These are phyloP conservation scores for Ilyonectria mors-panacis DNA, from an alignment of 2,329 filamentous ascomycete genomes.

Conservation along the genomic window DNA sequence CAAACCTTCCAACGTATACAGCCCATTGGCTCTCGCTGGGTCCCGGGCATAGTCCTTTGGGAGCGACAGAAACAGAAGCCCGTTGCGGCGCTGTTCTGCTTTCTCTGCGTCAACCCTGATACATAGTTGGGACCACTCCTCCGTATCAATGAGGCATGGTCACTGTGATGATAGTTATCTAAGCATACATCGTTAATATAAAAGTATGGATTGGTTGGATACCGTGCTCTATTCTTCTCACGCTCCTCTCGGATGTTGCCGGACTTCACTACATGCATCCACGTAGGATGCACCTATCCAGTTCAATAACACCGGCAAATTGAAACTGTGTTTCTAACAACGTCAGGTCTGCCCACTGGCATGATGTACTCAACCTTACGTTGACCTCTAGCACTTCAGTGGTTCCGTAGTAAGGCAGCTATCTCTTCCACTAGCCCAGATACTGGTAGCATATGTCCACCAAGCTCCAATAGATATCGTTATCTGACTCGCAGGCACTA, in stretches of 20 bases:
- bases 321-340: slow-evolving; percentile 4
- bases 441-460: slow-evolving; percentile 6
- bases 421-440: slow-evolving; percentile 8
- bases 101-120: slow-evolving; percentile 6
- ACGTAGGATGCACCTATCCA: neutral
- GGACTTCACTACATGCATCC: neutral
- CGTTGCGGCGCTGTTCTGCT: slow-evolving; percentile 1
- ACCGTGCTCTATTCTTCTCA: slow-evolving; percentile 1
- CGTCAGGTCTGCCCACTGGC: neutral
- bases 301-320: slow-evolving; percentile 1
- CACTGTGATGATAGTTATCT: neutral
- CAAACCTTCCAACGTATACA: slow-evolving; percentile 6
- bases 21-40: neutral
- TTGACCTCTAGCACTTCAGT: slow-evolving; percentile 5
- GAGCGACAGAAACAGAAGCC: slow-evolving; percentile 1
- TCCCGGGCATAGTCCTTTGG: neutral
- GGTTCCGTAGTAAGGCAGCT: slow-evolving; percentile 6
- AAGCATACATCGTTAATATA: neutral
- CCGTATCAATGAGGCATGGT: neutral
- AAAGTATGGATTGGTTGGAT: slow-evolving; percentile 1
- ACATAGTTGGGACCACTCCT: neutral
- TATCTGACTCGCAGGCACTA: slow-evolving; percentile 6
- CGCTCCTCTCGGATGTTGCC: neutral
- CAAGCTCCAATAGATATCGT: slow-evolving; percentile 5
- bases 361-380: slow-evolving; percentile 6